Base-by-base conservation (phyloP, 2,329 filamentous ascomycete species). In the Alternaria incomplexa region DNA sequence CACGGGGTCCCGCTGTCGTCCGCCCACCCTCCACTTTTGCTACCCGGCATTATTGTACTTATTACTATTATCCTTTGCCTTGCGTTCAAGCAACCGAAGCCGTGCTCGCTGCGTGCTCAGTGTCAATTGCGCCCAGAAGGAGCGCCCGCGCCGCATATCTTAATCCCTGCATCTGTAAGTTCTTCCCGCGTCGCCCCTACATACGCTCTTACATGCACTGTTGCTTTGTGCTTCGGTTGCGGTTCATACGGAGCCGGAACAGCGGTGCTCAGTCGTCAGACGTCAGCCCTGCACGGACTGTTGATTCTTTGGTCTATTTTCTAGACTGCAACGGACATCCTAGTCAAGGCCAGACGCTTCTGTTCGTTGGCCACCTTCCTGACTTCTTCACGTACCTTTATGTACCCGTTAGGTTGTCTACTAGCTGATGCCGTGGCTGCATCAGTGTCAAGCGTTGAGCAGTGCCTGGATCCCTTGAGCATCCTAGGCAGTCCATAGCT, bases 201-300 rank as follows among this genome's bases (percentile, higher is more conserved):
- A 63, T 65, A 58, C 64, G 63, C 61, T 70, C 65, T 68, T 68
- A 66, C 66, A 68, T 74, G 68, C 70, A 67, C 66, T 73, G 69
- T 62, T 73, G 70, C 74, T 58, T 62, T 65, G 51, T 62, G 68
- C 71, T 72, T 75, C 76, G 73, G 73, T 69, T 77, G 69, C 72
- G 68, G 63, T 69, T 71, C 69, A 74, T 66, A 70, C 73, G 70
- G 69, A 73, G 71, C 77, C 74, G 75, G 71, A 75, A 65, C 62
- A 68, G 58, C 62, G 70, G 71, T 74, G 72, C 70, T 76, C 68
- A 74, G 73, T 77, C 75, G 71, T 74, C 76, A 77, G 74, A 77
- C 74, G 73, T 76, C 77, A 78, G 73, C 71, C 74, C 76, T 79
- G 77, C 76, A 79, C 75, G 74, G 76, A 77, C 77, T 73, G 66